Percentiles rank a stretch among this genome's conserved stretches.
Conservation (phyloP, 306 rosid genomes). For the Citrullus amarus region DNA sequence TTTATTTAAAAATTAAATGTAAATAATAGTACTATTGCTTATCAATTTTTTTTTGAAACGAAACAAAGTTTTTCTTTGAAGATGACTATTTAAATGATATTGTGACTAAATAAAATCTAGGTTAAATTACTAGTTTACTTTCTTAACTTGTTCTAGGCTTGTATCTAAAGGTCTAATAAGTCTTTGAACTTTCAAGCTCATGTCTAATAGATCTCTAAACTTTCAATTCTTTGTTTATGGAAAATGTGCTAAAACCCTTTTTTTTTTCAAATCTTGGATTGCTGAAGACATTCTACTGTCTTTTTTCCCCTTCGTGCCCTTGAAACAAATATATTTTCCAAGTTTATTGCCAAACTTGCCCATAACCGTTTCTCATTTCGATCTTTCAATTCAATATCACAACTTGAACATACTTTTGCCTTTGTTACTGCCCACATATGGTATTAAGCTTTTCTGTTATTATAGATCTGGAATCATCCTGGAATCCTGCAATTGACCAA, state of each 20-base stretch:
- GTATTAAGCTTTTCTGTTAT: constrained; percentile 21
- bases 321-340: not conserved
- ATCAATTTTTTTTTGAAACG: too few species aligned
- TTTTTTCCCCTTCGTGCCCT: not conserved
- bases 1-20: not conserved
- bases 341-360: not conserved
- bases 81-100: not conserved
- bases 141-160: not conserved
- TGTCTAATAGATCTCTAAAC: too few species aligned
- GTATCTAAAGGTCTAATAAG: not conserved
- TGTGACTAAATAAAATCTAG: not conserved
- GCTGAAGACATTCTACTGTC: not conserved
- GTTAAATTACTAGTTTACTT: not conserved
- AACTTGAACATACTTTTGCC: not conserved
- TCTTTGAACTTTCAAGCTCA: not conserved
- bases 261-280: not conserved
- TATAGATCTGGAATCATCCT: constrained; percentile 98
- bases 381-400: not conserved
- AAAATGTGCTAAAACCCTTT: not conserved
- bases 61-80: too few species aligned
- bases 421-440: constrained; percentile 4
- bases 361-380: not conserved
- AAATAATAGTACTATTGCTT: too few species aligned
- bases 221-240: not conserved
- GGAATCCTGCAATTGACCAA: constrained; percentile 91